phyloP scores from a whole-genome alignment of 805 yeast genomes.

The Wickerhamomyces pijperi region DNA sequence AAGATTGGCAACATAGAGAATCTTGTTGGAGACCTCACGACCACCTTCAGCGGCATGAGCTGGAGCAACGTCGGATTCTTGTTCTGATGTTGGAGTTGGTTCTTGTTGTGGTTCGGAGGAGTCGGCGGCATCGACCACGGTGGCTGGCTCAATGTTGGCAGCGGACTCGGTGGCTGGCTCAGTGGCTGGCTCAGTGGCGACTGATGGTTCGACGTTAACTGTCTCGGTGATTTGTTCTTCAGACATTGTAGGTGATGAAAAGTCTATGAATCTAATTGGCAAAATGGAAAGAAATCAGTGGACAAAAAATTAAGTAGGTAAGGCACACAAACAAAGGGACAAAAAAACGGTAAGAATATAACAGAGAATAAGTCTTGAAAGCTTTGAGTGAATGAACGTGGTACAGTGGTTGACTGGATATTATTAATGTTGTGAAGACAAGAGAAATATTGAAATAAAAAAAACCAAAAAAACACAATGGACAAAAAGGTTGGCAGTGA shows the following conservation, averaged over 20 bases:
- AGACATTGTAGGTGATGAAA: background rate
- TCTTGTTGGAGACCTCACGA: slow-evolving; percentile 62
- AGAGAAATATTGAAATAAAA: no score
- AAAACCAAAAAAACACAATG: no score
- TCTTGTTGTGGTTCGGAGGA: slow-evolving; percentile 1
- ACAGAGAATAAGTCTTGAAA: no score
- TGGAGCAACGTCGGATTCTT: slow-evolving; percentile 27
- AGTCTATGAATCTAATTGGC: no score
- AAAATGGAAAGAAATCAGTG: no score
- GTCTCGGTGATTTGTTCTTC: background rate
- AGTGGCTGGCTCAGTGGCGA: background rate
- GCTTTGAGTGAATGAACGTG: no score
- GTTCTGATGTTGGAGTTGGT: slow-evolving; percentile 9
- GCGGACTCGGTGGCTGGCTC: background rate
- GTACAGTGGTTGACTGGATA: no score
- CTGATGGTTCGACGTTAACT: background rate
- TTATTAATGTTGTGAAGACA: no score
- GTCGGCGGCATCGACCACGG: background rate
- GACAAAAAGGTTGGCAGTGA: background rate
- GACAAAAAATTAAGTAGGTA: no score
- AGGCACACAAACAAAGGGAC: no score
- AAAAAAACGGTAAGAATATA: no score
- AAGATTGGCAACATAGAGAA: slow-evolving; percentile 69
- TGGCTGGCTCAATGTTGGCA: background rate
- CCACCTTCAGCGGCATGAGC: slow-evolving; percentile 78